phyloP scores from a whole-genome alignment of 2,329 filamentous ascomycete species.

The Sphaerulina vaccinii region DNA sequence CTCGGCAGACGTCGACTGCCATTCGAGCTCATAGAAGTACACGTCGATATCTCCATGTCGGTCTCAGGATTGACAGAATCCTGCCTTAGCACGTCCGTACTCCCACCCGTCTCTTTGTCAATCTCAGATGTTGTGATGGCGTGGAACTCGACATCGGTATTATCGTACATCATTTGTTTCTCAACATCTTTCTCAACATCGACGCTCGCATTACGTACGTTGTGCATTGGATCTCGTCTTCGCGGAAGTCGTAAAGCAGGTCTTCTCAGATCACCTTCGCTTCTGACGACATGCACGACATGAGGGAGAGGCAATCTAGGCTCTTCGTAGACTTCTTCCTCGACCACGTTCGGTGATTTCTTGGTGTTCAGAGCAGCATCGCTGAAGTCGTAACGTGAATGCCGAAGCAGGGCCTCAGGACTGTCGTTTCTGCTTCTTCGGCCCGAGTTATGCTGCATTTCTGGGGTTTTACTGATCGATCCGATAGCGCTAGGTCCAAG shows the following conservation, averaged over 20 bases:
- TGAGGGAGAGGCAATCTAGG: neutral
- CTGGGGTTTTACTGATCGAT: neutral
- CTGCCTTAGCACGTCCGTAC: neutral
- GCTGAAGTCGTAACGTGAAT: neutral
- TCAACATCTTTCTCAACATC: neutral
- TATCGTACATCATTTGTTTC: neutral
- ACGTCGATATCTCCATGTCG: neutral
- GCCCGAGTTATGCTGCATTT: neutral
- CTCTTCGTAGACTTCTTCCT: neutral
- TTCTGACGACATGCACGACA: neutral
- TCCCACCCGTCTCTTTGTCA: neutral
- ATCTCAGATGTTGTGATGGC: too few species aligned
- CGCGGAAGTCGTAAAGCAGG: neutral
- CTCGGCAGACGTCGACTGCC: too few species aligned
- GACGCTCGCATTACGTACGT: neutral
- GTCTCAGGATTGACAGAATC: neutral
- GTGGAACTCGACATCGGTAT: too few species aligned
- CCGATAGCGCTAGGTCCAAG: neutral
- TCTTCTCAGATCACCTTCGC: constrained; percentile 4
- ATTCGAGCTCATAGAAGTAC: too few species aligned
- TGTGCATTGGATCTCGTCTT: neutral
- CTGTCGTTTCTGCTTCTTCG: neutral
- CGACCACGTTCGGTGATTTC: too few species aligned
- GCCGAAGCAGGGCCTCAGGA: neutral
- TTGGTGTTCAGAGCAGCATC: too few species aligned